Conservation (phyloP, 352 stramenopile species). For the Aphanomyces astaci region DNA sequence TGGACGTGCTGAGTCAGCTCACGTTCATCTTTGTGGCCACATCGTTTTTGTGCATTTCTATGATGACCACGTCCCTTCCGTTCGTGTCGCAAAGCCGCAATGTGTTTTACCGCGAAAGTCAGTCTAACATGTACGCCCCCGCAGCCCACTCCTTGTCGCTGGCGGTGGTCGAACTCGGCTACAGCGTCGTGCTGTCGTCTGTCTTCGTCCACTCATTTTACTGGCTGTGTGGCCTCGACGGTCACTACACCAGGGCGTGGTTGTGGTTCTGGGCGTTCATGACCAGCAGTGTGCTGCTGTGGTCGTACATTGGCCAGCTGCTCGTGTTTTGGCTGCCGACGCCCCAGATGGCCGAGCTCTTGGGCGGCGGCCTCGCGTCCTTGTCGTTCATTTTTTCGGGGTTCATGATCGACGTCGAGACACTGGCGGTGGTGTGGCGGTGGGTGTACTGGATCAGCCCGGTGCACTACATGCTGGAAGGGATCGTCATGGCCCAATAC, state of each 20-base stretch:
- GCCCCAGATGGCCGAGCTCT: slow-evolving; percentile 2
- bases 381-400: slow-evolving; percentile 5
- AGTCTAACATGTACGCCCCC: slow-evolving; percentile 13
- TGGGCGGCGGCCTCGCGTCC: not conserved
- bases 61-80: too few species aligned
- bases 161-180: not conserved
- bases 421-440: not conserved
- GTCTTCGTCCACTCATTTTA: not conserved
- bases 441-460: slow-evolving; percentile 16
- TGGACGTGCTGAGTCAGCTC: not conserved
- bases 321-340: not conserved
- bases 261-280: slow-evolving; percentile 1
- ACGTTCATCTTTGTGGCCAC: not conserved
- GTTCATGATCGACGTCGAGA: slow-evolving; percentile 13
- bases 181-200: not conserved
- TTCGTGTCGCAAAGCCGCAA: not conserved
- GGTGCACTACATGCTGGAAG: slow-evolving; percentile 12
- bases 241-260: not conserved
- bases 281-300: not conserved
- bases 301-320: slow-evolving; percentile 11
- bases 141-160: not conserved
- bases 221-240: not conserved
- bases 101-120: not conserved
- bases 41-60: too few species aligned
- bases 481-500: slow-evolving; percentile 5